Conservation (phyloP, 768 basidiomycete species). For the Gymnopilus dilepis region DNA sequence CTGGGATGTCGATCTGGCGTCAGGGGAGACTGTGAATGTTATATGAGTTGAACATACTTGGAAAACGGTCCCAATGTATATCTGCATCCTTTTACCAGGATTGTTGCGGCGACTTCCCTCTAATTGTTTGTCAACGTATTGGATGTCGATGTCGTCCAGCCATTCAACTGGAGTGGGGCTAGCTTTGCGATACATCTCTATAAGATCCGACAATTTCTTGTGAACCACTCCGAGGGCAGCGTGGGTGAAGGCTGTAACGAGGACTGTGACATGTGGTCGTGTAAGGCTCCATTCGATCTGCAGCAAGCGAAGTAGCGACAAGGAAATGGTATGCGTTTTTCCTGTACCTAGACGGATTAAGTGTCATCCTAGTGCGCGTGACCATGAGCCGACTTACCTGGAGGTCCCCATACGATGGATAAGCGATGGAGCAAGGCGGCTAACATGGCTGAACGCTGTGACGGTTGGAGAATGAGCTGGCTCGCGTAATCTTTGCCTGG, state of each 20-base stretch:
- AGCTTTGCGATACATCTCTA: neutral
- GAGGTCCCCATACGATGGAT: neutral
- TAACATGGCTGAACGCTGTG: neutral
- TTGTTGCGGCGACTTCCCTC: no score
- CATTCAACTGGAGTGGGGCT: neutral
- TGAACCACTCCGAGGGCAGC: neutral
- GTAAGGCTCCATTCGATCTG: neutral
- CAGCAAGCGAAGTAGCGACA: neutral
- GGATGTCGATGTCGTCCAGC: neutral
- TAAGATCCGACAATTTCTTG: neutral
- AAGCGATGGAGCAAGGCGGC: neutral
- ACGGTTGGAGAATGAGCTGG: neutral
- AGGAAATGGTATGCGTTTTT: neutral
- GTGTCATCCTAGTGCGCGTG: no score
- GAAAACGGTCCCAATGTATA: neutral
- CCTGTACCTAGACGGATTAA: neutral
- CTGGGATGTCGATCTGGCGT: neutral
- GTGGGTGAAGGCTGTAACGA: neutral
- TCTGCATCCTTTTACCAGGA: neutral
- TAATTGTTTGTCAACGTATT: no score
- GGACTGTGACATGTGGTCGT: neutral
- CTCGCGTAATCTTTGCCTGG: neutral
- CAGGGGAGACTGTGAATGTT: no score
- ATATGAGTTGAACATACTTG: neutral
- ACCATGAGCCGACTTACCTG: neutral